Base-by-base conservation (phyloP, 2,329 filamentous ascomycete species). In the Claviceps citrina region DNA sequence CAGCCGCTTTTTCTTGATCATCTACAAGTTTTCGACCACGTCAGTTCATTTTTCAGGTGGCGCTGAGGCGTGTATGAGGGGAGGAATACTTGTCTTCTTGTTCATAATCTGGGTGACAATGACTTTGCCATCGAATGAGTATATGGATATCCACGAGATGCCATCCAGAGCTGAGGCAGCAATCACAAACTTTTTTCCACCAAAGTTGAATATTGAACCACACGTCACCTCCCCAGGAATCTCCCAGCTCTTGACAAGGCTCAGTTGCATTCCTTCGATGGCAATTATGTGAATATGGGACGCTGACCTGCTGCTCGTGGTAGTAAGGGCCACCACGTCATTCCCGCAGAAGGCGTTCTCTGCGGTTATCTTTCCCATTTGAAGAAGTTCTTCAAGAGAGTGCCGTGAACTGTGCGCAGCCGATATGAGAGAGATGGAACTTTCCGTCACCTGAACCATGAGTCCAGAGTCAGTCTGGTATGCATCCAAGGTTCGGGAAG, bases 401-500 rank as follows among this genome's bases (percentile, higher is more conserved):
- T 40, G 30, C n/a, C 30, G 33, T 48, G 57, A 66, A 66, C 56
- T 61, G 43, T 57, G 53, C 5, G 47, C 47, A 3, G 53, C 45
- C 3, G 52, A 55, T 13, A 63, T 46, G 32, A 72, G 48, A 7
- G 63, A 65, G 3, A 70, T 54, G 15, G 50, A 60, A 24, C 52
- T 55, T 39, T 71, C 67, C 1, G 75, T 78, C 4, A 78, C 59
- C 48, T 80, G 76, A 2, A 75, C 54, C 5, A 70, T 59, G 1
- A 51, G 53, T 1, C 58, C 56, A 3, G 57, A 52, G 5, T 55
- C 48, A 9, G 59, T 49, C 25, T 61, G 57, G 3, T 54, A 52
- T 10, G 66, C 62, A 16, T 63, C 62, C 20, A 79, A 55, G 0
- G 76, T 80, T 33, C 67, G 61, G 4, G 65, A 68, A 2, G 56